Conservation (phyloP, 345 rosid genomes). For the Brassica cretica region DNA sequence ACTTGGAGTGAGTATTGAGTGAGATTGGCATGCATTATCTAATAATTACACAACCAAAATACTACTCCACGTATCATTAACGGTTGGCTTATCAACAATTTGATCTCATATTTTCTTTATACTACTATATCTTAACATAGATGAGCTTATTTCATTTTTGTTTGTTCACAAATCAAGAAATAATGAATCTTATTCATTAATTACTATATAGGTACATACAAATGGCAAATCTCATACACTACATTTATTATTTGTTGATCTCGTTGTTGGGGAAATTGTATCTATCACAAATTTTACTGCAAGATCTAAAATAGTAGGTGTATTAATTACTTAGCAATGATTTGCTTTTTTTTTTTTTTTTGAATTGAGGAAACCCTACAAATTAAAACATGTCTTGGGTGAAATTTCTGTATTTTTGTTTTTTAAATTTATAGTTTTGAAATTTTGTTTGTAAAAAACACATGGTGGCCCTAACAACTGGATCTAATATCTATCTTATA, state of each 20-base stretch:
- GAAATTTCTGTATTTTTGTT: background rate
- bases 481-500: no score
- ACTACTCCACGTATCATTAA: slow-evolving; percentile 14
- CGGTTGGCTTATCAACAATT: slow-evolving; percentile 24
- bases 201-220: slow-evolving; percentile 4
- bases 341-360: slow-evolving; percentile 1
- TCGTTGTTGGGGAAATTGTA: slow-evolving; percentile 24
- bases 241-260: slow-evolving; percentile 32
- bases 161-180: slow-evolving; percentile 25
- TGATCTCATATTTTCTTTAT: slow-evolving; percentile 1
- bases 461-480: no score
- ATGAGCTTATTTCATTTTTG: slow-evolving; percentile 24
- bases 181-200: slow-evolving; percentile 18
- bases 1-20: slow-evolving; percentile 26
- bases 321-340: slow-evolving; percentile 14
- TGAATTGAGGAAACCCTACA: background rate
- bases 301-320: slow-evolving; percentile 17
- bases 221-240: slow-evolving; percentile 2
- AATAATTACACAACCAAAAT: slow-evolving; percentile 26
- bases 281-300: slow-evolving; percentile 23
- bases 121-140: background rate
- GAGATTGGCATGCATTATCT: slow-evolving; percentile 36
- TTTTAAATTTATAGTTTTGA: background rate
- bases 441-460: background rate
- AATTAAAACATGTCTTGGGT: background rate